Percentiles rank a stretch among this genome's conserved stretches.
Conservation (phyloP, 768 basidiomycete species). For the Lactarius pseudohatsudake region DNA sequence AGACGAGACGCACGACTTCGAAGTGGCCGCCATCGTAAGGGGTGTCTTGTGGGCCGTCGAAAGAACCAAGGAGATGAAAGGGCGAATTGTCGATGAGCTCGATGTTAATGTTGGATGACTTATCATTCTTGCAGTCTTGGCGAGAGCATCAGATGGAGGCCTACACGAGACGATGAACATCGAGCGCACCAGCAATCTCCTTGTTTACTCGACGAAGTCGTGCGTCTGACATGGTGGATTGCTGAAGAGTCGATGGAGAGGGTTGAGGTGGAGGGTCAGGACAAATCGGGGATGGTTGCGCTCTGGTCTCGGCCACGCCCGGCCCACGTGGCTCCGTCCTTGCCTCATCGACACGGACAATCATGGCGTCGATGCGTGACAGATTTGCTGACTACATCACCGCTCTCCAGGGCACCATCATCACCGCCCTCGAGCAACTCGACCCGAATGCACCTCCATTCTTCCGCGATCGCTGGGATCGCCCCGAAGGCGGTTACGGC, state of each 20-base stretch:
- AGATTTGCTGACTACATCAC: slow-evolving; percentile 77
- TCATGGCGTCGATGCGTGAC: slow-evolving; percentile 57
- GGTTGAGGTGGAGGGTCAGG: slow-evolving; percentile 20
- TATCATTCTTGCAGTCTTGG: slow-evolving; percentile 93
- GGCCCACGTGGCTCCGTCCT: slow-evolving; percentile 12
- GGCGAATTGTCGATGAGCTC: slow-evolving; percentile 87
- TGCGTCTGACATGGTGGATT: slow-evolving; percentile 51
- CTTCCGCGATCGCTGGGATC: slow-evolving; percentile 79
- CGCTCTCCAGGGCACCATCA: slow-evolving; percentile 76
- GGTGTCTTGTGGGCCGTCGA: slow-evolving; percentile 88
- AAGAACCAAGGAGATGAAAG: slow-evolving; percentile 89
- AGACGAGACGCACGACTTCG: slow-evolving; percentile 68
- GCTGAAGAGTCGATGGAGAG: not conserved
- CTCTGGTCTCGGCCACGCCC: not conserved
- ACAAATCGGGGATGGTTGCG: not conserved
- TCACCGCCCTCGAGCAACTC: slow-evolving; percentile 70
- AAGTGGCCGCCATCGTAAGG: slow-evolving; percentile 92
- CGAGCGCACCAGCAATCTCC: slow-evolving; percentile 77
- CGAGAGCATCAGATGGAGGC: not conserved
- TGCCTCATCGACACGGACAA: not conserved
- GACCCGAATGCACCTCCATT: slow-evolving; percentile 72
- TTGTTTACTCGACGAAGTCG: slow-evolving; percentile 89
- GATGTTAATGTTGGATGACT: slow-evolving; percentile 80
- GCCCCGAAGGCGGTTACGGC: slow-evolving; percentile 71
- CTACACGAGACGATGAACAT: not conserved